Conservation (phyloP, 805 yeast genomes). For the Yamadazyma akitaensis region DNA sequence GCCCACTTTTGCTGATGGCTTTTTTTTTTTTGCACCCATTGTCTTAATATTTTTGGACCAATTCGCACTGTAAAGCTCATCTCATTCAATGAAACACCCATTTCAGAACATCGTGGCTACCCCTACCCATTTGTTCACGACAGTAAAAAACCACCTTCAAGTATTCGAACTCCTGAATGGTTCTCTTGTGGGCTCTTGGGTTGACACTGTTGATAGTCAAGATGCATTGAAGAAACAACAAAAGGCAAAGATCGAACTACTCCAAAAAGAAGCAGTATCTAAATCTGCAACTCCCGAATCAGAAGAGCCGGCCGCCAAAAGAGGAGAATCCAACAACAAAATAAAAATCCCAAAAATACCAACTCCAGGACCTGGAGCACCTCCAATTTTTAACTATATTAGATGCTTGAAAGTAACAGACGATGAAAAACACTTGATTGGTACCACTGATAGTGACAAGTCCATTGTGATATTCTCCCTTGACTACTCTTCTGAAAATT, state of each 20-base stretch:
- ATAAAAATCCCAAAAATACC: constrained; percentile 51
- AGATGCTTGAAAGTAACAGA: constrained; percentile 56
- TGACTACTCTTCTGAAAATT: constrained; percentile 32
- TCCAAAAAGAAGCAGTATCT: constrained; percentile 23
- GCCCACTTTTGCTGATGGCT: too few relatives aligned
- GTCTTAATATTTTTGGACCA: neutral
- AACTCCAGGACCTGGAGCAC: constrained; percentile 66
- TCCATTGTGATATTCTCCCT: constrained; percentile 62
- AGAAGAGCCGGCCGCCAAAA: constrained; percentile 17
- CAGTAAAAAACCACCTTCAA: constrained; percentile 57
- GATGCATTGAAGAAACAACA: constrained; percentile 47
- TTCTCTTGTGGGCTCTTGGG: constrained; percentile 55
- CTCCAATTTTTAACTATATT: constrained; percentile 63
- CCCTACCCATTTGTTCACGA: constrained; percentile 50
- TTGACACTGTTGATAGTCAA: constrained; percentile 52
- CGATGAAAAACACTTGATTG: constrained; percentile 53
- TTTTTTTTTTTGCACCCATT: too few relatives aligned
- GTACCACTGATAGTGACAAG: constrained; percentile 81
- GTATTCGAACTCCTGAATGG: constrained; percentile 45
- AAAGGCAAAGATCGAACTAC: constrained; percentile 34
- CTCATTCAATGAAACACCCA: constrained; percentile 59
- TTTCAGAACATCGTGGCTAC: constrained; percentile 54
- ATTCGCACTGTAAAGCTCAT: neutral
- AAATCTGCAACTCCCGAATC: constrained; percentile 11
- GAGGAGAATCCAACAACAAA: constrained; percentile 27